Percentiles rank a stretch among this genome's conserved stretches.
Conservation (phyloP, 2,329 filamentous ascomycete genomes). For the Cadophora gregata region DNA sequence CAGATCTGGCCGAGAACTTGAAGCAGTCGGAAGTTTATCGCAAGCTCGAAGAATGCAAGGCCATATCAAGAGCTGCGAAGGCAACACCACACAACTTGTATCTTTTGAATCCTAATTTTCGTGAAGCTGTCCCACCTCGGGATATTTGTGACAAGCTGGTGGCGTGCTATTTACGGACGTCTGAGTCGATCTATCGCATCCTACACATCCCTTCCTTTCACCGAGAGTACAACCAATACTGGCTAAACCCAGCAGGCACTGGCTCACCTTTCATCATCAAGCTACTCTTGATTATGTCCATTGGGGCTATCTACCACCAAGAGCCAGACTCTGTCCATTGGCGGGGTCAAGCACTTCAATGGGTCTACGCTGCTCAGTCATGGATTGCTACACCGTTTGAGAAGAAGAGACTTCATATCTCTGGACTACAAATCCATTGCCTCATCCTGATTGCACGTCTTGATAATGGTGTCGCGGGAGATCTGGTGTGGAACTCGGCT, state of each 20-base stretch:
- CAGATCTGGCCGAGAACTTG: slow-evolving; percentile 5
- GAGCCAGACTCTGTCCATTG: slow-evolving; percentile 24
- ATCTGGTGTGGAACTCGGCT: slow-evolving; percentile 58
- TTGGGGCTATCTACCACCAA: slow-evolving; percentile 35
- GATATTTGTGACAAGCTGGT: slow-evolving; percentile 46
- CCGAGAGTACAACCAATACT: slow-evolving; percentile 51
- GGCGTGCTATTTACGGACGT: slow-evolving; percentile 50
- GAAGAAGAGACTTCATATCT: slow-evolving; percentile 56
- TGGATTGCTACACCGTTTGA: slow-evolving; percentile 45
- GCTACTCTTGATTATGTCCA: slow-evolving; percentile 38
- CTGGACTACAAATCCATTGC: slow-evolving; percentile 57
- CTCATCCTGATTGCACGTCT: slow-evolving; percentile 58
- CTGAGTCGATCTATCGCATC: slow-evolving; percentile 52
- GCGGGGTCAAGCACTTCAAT: slow-evolving; percentile 31
- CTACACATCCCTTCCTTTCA: slow-evolving; percentile 54
- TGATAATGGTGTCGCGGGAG: slow-evolving; percentile 53
- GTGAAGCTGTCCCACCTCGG: slow-evolving; percentile 32
- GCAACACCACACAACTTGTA: slow-evolving; percentile 27
- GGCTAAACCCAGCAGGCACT: slow-evolving; percentile 41
- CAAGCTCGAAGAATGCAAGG: slow-evolving; percentile 34
- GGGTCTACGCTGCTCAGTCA: slow-evolving; percentile 35
- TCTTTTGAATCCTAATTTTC: slow-evolving; percentile 28
- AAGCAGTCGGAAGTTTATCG: slow-evolving; percentile 4
- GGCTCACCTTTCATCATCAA: slow-evolving; percentile 32
- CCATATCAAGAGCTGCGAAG: slow-evolving; percentile 33